phyloP scores from a whole-genome alignment of 805 yeast species.

The Candida verbasci region DNA sequence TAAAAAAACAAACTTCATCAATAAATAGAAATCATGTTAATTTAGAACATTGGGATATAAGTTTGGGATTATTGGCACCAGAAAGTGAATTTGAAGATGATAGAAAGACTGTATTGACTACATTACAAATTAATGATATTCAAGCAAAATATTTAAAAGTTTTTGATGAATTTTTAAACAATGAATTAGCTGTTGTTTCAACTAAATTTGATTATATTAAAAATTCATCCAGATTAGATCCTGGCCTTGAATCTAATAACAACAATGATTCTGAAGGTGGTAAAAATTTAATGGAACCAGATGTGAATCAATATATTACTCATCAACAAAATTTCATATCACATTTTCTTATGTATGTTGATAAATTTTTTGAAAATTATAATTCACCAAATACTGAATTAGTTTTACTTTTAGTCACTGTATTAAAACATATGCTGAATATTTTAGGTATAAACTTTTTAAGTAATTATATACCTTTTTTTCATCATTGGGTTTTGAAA shows the following conservation, averaged over 20 bases:
- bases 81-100: slow-evolving; percentile 13
- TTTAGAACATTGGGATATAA: slow-evolving; percentile 40
- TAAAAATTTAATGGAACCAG: slow-evolving; percentile 28
- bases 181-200: slow-evolving; percentile 19
- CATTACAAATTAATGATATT: slow-evolving; percentile 23
- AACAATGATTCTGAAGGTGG: slow-evolving; percentile 2
- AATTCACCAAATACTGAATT: slow-evolving; percentile 19
- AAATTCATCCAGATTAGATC: slow-evolving; percentile 2
- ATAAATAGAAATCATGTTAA: slow-evolving; percentile 42
- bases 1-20: slow-evolving; percentile 27
- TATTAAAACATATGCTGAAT: slow-evolving; percentile 20
- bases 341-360: slow-evolving; percentile 33
- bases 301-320: slow-evolving; percentile 39
- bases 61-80: slow-evolving; percentile 28
- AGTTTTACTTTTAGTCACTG: slow-evolving; percentile 14
- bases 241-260: slow-evolving; percentile 4
- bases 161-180: slow-evolving; percentile 29
- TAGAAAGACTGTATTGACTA: slow-evolving; percentile 13
- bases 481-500: slow-evolving; percentile 40
- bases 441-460: slow-evolving; percentile 46
- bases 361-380: slow-evolving; percentile 25
- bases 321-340: slow-evolving; percentile 38
- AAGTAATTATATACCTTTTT: slow-evolving; percentile 42
- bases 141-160: slow-evolving; percentile 39
- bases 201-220: background rate